phyloP scores from a whole-genome alignment of 345 rosid genomes.

The Eucalyptus sp. region DNA sequence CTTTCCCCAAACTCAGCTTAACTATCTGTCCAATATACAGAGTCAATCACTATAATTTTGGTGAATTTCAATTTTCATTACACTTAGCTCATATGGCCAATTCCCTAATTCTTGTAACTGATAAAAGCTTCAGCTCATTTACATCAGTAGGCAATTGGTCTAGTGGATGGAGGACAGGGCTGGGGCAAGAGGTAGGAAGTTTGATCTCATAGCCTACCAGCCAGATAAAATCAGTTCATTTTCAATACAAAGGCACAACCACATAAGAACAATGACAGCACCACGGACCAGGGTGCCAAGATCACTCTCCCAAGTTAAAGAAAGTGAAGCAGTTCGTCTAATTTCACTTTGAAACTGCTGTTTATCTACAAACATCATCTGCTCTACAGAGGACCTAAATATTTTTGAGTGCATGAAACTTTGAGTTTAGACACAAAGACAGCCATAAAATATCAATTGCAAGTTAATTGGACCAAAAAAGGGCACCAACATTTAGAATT shows the following conservation, averaged over 20 bases:
- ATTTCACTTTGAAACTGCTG: neutral
- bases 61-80: too few species aligned
- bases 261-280: neutral
- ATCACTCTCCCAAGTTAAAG: neutral
- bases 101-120: neutral
- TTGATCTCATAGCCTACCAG: neutral
- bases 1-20: too few species aligned
- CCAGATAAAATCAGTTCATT: neutral
- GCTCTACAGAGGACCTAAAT: neutral
- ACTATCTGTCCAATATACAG: too few species aligned
- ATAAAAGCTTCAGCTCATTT: neutral
- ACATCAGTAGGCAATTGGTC: neutral
- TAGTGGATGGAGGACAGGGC: neutral
- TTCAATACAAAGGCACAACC: neutral
- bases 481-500: neutral
- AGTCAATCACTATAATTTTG: too few species aligned
- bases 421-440: neutral
- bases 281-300: neutral
- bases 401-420: neutral
- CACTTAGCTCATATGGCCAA: too few species aligned
- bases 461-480: neutral
- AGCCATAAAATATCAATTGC: neutral
- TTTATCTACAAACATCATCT: neutral
- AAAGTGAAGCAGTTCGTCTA: neutral
- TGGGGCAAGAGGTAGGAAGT: neutral